phyloP scores from a whole-genome alignment of 495 filamentous ascomycete genomes.

The Penicillium samsonianum region DNA sequence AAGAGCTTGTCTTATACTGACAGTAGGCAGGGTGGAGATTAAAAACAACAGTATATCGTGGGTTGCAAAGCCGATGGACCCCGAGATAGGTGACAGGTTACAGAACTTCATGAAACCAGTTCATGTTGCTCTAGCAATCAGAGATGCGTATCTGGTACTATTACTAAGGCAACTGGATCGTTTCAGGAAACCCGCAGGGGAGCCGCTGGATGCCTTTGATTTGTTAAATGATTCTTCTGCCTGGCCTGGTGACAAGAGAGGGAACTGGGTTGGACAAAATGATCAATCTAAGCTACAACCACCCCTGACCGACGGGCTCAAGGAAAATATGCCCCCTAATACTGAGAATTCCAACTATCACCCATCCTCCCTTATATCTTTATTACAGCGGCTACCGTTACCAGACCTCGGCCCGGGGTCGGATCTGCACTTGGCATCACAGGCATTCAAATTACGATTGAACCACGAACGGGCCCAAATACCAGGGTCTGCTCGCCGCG shows the following conservation, averaged over 20 bases:
- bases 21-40: conserved; percentile 52
- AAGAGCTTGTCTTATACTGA: conserved; percentile 16
- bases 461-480: conserved; percentile 31
- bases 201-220: conserved; percentile 17
- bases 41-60: conserved; percentile 52
- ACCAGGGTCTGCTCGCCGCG: conserved; percentile 54
- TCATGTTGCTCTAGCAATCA: conserved; percentile 38
- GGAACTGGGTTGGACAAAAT: conserved; percentile 26
- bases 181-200: conserved; percentile 24
- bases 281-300: conserved; percentile 29
- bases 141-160: conserved; percentile 38
- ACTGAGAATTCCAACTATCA: conserved; percentile 30
- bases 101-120: conserved; percentile 37
- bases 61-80: conserved; percentile 46
- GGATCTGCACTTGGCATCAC: conserved; percentile 43
- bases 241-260: conserved; percentile 19
- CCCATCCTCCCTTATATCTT: conserved; percentile 38
- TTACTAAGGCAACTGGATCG: conserved; percentile 35
- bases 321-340: conserved; percentile 20
- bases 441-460: conserved; percentile 57
- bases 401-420: conserved; percentile 41
- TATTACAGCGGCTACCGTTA: conserved; percentile 38
- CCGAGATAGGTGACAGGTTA: conserved; percentile 38
- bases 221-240: conserved; percentile 15
- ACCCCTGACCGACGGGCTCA: conserved; percentile 14